These are phyloP conservation scores for Adansonia madagascariensis DNA, from an alignment of 441 rosid genomes.

Conservation along the genomic window DNA sequence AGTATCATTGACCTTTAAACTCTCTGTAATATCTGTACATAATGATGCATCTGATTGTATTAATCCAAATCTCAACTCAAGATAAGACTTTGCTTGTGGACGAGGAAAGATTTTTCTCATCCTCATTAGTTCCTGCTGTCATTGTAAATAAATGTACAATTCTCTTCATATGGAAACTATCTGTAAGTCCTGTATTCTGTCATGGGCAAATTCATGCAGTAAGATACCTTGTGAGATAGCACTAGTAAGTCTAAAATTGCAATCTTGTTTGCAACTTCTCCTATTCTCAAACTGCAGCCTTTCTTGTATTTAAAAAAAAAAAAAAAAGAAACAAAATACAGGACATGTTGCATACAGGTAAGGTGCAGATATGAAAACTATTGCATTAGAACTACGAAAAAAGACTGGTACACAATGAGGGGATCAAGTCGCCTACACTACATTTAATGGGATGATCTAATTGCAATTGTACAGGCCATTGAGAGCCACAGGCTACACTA, in stretches of 20 bases:
- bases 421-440: constrained; percentile 39
- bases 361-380: constrained; percentile 33
- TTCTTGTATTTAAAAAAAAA: background rate
- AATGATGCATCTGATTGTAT: constrained; percentile 23
- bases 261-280: background rate
- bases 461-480: constrained; percentile 37
- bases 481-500: constrained; percentile 30
- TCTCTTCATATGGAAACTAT: constrained; percentile 7
- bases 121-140: constrained; percentile 25
- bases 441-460: constrained; percentile 39
- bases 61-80: constrained; percentile 12
- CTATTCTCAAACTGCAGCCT: background rate
- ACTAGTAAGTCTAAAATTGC: background rate
- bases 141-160: constrained; percentile 36
- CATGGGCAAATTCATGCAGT: background rate
- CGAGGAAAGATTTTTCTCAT: constrained; percentile 13
- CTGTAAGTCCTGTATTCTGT: background rate
- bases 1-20: constrained; percentile 17
- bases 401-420: constrained; percentile 34
- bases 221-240: background rate
- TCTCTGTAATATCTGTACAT: constrained; percentile 33
- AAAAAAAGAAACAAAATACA: background rate
- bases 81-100: constrained; percentile 11
- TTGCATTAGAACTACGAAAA: constrained; percentile 32
- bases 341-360: background rate